Percentiles rank a stretch among this genome's conserved stretches.
phyloP scores from a whole-genome alignment of 352 stramenopile species.

The Phytopythium vexans region DNA sequence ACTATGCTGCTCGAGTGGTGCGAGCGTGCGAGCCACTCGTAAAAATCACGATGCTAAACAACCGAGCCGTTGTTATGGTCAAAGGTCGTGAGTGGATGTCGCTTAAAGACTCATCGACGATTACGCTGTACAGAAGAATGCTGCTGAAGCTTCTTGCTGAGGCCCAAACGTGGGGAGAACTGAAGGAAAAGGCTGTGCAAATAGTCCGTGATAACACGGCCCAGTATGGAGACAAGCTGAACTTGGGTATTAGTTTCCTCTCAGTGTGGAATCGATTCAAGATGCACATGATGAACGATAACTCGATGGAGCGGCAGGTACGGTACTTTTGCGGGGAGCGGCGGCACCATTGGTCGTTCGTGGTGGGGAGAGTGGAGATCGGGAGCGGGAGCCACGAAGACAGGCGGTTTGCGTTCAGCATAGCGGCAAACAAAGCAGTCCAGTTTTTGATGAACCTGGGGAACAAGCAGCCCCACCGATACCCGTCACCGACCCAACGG shows the following conservation, averaged over 20 bases:
- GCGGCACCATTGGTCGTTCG: constrained; percentile 63
- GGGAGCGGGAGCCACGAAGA: constrained; percentile 60
- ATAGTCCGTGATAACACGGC: constrained; percentile 18
- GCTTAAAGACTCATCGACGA: constrained; percentile 35
- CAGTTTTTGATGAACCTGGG: constrained; percentile 32
- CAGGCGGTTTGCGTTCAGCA: constrained; percentile 44
- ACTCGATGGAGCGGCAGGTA: constrained; percentile 36
- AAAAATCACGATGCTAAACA: constrained; percentile 37
- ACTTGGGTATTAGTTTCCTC: constrained; percentile 45
- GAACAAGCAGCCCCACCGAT: not conserved
- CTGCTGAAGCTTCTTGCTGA: constrained; percentile 44
- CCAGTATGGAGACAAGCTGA: constrained; percentile 11
- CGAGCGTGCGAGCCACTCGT: constrained; percentile 30
- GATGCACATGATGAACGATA: constrained; percentile 9
- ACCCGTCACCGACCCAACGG: too few relatives aligned
- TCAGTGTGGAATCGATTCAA: constrained; percentile 59
- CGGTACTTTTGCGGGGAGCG: constrained; percentile 46
- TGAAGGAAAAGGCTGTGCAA: constrained; percentile 37
- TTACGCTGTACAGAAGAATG: constrained; percentile 39
- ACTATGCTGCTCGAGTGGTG: constrained; percentile 55
- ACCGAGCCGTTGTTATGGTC: constrained; percentile 36
- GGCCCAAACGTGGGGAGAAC: constrained; percentile 36
- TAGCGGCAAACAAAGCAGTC: constrained; percentile 36
- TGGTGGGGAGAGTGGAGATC: constrained; percentile 61
- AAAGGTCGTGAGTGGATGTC: constrained; percentile 47